These are phyloP conservation scores for Elsinoe perseae DNA, from an alignment of 2,329 filamentous ascomycete species.

Conservation along the genomic window DNA sequence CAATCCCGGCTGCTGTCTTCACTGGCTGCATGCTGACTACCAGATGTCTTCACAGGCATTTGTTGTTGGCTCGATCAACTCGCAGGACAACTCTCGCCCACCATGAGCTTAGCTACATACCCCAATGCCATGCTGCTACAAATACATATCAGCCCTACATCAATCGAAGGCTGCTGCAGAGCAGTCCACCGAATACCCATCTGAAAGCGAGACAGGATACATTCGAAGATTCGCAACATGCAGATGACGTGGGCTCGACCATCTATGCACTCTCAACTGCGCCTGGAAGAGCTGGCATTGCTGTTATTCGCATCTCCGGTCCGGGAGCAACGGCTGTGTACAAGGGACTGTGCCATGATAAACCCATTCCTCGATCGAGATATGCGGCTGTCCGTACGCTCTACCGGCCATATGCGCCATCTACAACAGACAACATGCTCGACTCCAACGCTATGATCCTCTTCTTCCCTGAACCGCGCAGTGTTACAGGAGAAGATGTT, in stretches of 20 bases:
- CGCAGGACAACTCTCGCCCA: background rate
- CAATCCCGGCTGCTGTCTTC: no score
- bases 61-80: background rate
- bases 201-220: background rate
- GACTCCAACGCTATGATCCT: slow-evolving; percentile 76
- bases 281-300: slow-evolving; percentile 78
- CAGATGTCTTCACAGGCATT: background rate
- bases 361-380: slow-evolving; percentile 49
- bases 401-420: slow-evolving; percentile 46
- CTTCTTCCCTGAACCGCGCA: slow-evolving; percentile 71
- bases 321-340: slow-evolving; percentile 64
- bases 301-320: slow-evolving; percentile 80
- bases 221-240: background rate
- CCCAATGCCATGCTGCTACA: background rate
- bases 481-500: slow-evolving; percentile 86
- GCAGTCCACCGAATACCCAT: background rate
- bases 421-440: slow-evolving; percentile 44
- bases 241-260: slow-evolving; percentile 40
- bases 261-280: slow-evolving; percentile 92
- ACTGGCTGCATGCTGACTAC: background rate
- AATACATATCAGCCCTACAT: background rate
- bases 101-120: background rate
- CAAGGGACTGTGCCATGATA: slow-evolving; percentile 51
- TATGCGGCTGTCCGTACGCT: slow-evolving; percentile 67
- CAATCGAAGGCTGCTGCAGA: background rate